A percentile compares a stretch with the other conserved stretches of the same genome.
Conservation (phyloP, 805 yeast species). For the Yarrowia divulgata region DNA sequence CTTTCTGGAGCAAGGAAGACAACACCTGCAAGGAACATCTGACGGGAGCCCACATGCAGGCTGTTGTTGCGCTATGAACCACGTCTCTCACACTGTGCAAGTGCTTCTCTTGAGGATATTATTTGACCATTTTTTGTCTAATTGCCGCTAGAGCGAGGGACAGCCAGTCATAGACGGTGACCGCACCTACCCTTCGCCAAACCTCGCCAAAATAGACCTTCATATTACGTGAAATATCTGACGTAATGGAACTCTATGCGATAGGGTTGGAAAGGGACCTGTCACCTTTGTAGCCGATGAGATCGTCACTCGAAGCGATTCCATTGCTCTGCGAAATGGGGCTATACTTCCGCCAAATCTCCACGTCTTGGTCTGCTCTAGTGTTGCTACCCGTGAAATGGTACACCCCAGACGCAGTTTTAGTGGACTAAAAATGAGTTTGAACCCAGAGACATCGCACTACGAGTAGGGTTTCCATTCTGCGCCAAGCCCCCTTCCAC, state of each 20-base stretch:
- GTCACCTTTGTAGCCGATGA: too few species aligned
- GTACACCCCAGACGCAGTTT: slow-evolving; percentile 2
- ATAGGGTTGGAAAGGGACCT: background rate
- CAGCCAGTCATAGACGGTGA: background rate
- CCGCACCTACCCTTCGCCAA: slow-evolving; percentile 2
- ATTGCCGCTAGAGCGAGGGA: background rate
- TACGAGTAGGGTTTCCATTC: slow-evolving; percentile 22
- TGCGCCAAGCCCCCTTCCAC: slow-evolving; percentile 22
- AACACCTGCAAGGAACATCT: background rate
- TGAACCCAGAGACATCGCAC: slow-evolving; percentile 25
- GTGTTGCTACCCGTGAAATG: background rate
- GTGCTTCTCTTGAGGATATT: background rate
- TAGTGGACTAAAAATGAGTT: slow-evolving; percentile 7
- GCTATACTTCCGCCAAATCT: background rate
- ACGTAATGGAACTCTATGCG: slow-evolving; percentile 13
- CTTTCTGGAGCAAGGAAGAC: background rate
- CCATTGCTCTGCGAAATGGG: too few species aligned
- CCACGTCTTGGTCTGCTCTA: background rate
- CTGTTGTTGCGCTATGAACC: background rate
- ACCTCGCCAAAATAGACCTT: slow-evolving; percentile 26
- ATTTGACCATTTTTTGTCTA: background rate
- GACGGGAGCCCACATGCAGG: background rate
- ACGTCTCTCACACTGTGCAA: background rate
- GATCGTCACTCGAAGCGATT: too few species aligned
- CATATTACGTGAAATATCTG: background rate